Conservation (phyloP, 805 yeast genomes). For the Nakazawaea ishiwadae region DNA sequence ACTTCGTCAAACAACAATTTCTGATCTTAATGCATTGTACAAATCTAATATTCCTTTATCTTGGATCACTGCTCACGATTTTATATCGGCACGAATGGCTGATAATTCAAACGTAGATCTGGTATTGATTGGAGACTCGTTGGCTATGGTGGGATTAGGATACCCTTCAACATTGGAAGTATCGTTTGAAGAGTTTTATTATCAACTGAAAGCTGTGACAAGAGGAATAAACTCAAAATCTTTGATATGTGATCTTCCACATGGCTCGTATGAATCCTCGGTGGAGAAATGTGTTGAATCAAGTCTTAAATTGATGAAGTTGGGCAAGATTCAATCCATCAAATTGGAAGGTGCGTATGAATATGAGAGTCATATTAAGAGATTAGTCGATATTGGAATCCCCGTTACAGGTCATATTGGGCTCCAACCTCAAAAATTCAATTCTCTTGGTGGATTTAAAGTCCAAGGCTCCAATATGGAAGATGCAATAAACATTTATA, state of each 20-base stretch:
- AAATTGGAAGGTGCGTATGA: slow-evolving; percentile 82
- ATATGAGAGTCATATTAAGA: slow-evolving; percentile 47
- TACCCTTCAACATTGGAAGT: slow-evolving; percentile 71
- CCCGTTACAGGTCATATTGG: slow-evolving; percentile 94
- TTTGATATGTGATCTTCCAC: slow-evolving; percentile 82
- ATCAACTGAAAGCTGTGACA: slow-evolving; percentile 69
- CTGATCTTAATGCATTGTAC: slow-evolving; percentile 19
- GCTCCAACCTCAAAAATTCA: slow-evolving; percentile 81
- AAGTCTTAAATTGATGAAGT: slow-evolving; percentile 49
- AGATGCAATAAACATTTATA: slow-evolving; percentile 50
- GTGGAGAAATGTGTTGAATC: slow-evolving; percentile 57
- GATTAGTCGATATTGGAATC: slow-evolving; percentile 64
- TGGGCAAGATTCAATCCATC: slow-evolving; percentile 62
- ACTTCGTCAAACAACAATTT: slow-evolving; percentile 19
- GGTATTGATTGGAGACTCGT: slow-evolving; percentile 83
- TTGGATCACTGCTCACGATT: slow-evolving; percentile 83
- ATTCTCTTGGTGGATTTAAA: slow-evolving; percentile 79
- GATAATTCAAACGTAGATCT: slow-evolving; percentile 64
- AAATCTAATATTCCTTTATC: slow-evolving; percentile 20
- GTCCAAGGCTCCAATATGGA: slow-evolving; percentile 68
- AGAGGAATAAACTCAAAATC: slow-evolving; percentile 66
- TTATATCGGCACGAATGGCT: slow-evolving; percentile 68
- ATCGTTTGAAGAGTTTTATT: slow-evolving; percentile 73
- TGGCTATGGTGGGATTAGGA: slow-evolving; percentile 90
- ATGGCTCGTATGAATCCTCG: slow-evolving; percentile 75